A percentile compares a stretch with the other conserved stretches of the same genome.
phyloP scores from a whole-genome alignment of 805 yeast species.

The Suhomyces xylopsoci region DNA sequence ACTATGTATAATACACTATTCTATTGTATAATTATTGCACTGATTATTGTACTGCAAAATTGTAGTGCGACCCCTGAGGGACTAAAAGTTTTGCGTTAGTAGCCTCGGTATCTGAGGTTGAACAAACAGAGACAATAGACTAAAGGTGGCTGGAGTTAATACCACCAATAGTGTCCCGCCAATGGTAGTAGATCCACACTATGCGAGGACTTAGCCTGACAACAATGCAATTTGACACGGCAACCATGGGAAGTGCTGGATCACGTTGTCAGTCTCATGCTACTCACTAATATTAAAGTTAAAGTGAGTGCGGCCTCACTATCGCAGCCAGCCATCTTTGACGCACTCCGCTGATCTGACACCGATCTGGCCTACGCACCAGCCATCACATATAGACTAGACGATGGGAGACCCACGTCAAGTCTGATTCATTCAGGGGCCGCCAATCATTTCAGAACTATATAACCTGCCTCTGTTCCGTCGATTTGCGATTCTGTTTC shows the following conservation, averaged over 20 bases:
- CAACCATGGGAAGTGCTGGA: not conserved
- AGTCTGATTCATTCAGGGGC: not conserved
- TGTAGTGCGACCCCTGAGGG: not conserved
- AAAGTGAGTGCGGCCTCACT: not conserved
- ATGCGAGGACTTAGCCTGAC: not conserved
- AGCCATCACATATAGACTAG: slow-evolving; percentile 2
- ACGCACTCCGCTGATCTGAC: not conserved
- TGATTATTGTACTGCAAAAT: not conserved
- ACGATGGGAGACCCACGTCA: not conserved
- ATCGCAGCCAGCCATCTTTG: slow-evolving; percentile 3
- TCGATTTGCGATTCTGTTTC: not conserved
- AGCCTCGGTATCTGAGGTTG: not conserved
- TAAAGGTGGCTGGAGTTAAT: not conserved
- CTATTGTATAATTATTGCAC: not conserved
- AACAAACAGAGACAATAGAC: not conserved
- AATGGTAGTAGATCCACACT: not conserved
- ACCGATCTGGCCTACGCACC: slow-evolving; percentile 1
- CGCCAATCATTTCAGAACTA: not conserved
- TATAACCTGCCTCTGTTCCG: not conserved
- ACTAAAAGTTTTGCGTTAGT: not conserved
- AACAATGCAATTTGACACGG: not conserved
- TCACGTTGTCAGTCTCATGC: not conserved
- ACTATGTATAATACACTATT: not conserved
- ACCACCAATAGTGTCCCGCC: not conserved
- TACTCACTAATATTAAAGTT: not conserved